Percentiles rank a stretch among this genome's conserved stretches.
phyloP scores from a whole-genome alignment of 495 filamentous ascomycete genomes.

The Aspergillus baeticus region DNA sequence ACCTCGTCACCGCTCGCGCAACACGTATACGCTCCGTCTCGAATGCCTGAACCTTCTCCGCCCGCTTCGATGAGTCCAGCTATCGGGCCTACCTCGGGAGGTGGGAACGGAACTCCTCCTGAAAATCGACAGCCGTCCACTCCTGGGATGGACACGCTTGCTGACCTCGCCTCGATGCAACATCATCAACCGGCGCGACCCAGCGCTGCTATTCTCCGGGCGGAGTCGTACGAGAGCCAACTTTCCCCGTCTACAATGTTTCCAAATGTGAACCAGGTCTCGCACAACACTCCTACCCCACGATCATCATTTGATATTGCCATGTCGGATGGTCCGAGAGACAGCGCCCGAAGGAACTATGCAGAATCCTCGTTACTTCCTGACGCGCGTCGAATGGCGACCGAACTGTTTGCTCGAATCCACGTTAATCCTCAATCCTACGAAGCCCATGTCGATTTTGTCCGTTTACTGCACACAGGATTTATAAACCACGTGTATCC shows the following conservation, averaged over 20 bases:
- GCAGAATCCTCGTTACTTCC: slow-evolving; percentile 51
- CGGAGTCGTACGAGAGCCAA: slow-evolving; percentile 48
- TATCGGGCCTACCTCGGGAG: slow-evolving; percentile 27
- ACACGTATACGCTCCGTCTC: slow-evolving; percentile 37
- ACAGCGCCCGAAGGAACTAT: slow-evolving; percentile 48
- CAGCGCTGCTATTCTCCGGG: slow-evolving; percentile 43
- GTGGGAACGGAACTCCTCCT: slow-evolving; percentile 35
- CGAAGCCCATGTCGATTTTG: slow-evolving; percentile 61
- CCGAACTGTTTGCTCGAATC: slow-evolving; percentile 53
- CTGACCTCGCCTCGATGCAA: slow-evolving; percentile 67
- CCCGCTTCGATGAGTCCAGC: slow-evolving; percentile 22
- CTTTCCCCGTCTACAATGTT: slow-evolving; percentile 49
- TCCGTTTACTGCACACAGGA: slow-evolving; percentile 62
- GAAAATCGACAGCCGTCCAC: slow-evolving; percentile 51
- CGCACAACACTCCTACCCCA: slow-evolving; percentile 51
- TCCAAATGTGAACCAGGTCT: slow-evolving; percentile 48
- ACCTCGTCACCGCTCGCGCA: slow-evolving; percentile 44
- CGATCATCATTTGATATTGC: slow-evolving; percentile 55
- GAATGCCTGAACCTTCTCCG: slow-evolving; percentile 34
- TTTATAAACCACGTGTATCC: slow-evolving; percentile 56
- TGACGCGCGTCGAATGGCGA: slow-evolving; percentile 52
- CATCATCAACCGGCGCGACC: slow-evolving; percentile 55
- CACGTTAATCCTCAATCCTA: slow-evolving; percentile 63
- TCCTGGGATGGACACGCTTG: slow-evolving; percentile 63
- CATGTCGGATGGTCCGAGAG: slow-evolving; percentile 54